Evolutionary conservation across 768 basidiomycete genomes (phyloP).

Genomic region (Exsudoporus frostii): DNA sequence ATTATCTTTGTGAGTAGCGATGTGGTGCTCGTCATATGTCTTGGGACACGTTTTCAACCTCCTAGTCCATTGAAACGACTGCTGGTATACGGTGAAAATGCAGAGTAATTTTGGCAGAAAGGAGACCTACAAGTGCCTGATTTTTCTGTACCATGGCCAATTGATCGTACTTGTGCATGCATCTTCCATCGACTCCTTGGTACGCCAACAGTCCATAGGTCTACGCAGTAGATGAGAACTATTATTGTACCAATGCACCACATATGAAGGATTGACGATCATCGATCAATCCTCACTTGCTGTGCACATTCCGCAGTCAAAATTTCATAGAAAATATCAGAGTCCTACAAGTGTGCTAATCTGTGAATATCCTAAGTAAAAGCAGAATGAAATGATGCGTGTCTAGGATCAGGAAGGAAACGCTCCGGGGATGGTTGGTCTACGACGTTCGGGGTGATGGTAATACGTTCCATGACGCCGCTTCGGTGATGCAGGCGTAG

Average conservation of each 20-base stretch:
- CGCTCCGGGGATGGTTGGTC: slow-evolving; percentile 57
- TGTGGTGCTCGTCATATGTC: too few relatives aligned
- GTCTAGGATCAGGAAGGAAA: slow-evolving; percentile 34
- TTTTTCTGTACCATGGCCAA: too few relatives aligned
- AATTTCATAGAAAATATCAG: background rate
- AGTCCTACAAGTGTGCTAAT: background rate
- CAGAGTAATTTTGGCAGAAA: too few relatives aligned
- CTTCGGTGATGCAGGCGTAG: slow-evolving; percentile 36
- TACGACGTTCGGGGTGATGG: slow-evolving; percentile 73
- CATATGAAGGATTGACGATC: background rate
- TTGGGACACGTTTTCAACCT: too few relatives aligned
- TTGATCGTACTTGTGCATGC: too few relatives aligned
- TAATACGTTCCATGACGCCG: slow-evolving; percentile 78
- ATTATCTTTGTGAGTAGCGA: too few relatives aligned
- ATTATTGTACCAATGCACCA: background rate
- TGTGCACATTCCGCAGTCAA: background rate
- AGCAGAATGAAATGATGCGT: background rate
- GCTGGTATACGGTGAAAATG: too few relatives aligned
- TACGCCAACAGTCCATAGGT: background rate
- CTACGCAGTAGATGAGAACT: background rate
- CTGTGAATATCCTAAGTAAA: background rate
- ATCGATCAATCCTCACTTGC: background rate
- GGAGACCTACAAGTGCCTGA: too few relatives aligned
- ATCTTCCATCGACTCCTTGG: background rate
- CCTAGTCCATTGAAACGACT: too few relatives aligned